Conservation (phyloP, 176 grass and related monocot species). For the Stipa capillata region DNA sequence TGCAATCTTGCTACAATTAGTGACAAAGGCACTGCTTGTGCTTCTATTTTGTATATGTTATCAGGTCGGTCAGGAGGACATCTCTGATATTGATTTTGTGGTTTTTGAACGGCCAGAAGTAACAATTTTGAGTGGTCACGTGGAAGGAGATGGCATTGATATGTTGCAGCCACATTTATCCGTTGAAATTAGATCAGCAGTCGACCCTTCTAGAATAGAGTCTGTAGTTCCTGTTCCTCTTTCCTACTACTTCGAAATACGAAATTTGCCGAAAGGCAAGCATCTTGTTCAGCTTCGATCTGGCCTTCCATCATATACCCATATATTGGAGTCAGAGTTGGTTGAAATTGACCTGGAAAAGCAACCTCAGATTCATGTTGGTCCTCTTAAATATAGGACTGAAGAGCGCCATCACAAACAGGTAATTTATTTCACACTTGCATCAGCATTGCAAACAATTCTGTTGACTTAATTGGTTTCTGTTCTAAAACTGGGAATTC, state of each 20-base stretch:
- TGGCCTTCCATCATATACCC: conserved; percentile 59
- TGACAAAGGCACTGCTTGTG: background rate
- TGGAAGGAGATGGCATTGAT: conserved; percentile 53
- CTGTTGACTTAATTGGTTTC: background rate
- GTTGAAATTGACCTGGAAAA: conserved; percentile 87
- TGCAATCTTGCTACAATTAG: conserved; percentile 3
- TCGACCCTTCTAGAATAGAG: conserved; percentile 68
- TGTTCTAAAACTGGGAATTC: background rate
- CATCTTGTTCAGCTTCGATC: conserved; percentile 79
- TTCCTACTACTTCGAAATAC: conserved; percentile 78
- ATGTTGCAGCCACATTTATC: conserved; percentile 60
- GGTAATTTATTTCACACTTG: conserved; percentile 33
- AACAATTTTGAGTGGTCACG: conserved; percentile 78
- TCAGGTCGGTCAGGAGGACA: conserved; percentile 72
- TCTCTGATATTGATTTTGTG: conserved; percentile 71
- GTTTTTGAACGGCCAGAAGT: conserved; percentile 79
- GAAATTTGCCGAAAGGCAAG: conserved; percentile 66
- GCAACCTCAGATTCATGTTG: conserved; percentile 82
- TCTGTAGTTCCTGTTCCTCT: conserved; percentile 65
- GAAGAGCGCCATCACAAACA: conserved; percentile 82
- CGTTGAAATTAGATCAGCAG: conserved; percentile 75
- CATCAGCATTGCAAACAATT: background rate
- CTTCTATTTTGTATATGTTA: conserved; percentile 16
- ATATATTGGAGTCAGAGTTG: conserved; percentile 67
- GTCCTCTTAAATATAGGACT: conserved; percentile 70